Evolutionary conservation across 805 yeast species (phyloP).

Genomic region (Ogataea polymorpha): DNA sequence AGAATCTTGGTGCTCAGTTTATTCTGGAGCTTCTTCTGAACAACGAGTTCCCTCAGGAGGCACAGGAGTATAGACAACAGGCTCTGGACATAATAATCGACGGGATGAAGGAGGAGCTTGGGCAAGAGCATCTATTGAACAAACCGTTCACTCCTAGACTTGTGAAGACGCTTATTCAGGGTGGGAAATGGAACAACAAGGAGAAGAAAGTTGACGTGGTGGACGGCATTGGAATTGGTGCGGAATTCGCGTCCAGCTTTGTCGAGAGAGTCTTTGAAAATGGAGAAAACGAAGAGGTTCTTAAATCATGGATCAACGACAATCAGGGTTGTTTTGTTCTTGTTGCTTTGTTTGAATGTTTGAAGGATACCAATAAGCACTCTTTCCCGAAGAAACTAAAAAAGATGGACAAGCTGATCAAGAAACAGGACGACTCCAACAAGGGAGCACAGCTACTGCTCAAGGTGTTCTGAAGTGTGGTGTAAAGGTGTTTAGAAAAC

Average conservation of each 20-base stretch:
- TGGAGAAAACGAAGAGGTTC: constrained; percentile 48
- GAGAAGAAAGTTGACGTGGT: constrained; percentile 47
- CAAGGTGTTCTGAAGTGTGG: constrained; percentile 31
- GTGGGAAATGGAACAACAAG: constrained; percentile 77
- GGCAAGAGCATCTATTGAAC: constrained; percentile 64
- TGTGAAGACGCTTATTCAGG: constrained; percentile 74
- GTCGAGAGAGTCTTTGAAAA: constrained; percentile 42
- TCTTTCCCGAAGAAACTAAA: constrained; percentile 53
- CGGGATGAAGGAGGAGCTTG: constrained; percentile 66
- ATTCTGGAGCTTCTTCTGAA: constrained; percentile 70
- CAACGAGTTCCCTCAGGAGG: constrained; percentile 34
- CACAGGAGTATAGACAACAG: constrained; percentile 21
- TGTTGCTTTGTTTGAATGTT: constrained; percentile 72
- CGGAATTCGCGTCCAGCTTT: constrained; percentile 54
- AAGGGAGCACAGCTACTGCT: constrained; percentile 61
- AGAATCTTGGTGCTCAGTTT: constrained; percentile 81
- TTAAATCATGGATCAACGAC: constrained; percentile 62
- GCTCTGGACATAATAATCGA: constrained; percentile 57
- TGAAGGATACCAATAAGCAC: constrained; percentile 42
- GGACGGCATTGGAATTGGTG: constrained; percentile 48
- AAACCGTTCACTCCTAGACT: constrained; percentile 74
- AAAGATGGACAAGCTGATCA: constrained; percentile 42
- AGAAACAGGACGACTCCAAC: constrained; percentile 41
- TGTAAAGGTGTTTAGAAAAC: constrained; percentile 8
- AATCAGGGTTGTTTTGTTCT: constrained; percentile 75